Evolutionary conservation across 2,329 filamentous ascomycete genomes (phyloP).

Genomic region (Ilyonectria mors-panacis): DNA sequence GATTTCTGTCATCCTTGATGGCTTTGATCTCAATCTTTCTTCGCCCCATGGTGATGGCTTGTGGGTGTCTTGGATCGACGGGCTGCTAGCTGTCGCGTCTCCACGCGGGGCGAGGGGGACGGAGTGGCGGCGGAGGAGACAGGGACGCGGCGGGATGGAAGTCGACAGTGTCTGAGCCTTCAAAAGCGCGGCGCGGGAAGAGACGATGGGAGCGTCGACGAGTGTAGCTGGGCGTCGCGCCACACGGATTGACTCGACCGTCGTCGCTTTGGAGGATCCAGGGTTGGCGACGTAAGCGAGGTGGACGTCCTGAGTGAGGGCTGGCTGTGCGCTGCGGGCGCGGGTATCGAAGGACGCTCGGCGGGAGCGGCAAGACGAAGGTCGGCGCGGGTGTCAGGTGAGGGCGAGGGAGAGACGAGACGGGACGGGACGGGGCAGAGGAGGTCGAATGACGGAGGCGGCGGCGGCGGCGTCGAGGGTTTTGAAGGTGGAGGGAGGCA

Average conservation of each 20-base stretch:
- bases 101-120: conserved; percentile 35
- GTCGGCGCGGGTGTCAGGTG: background rate
- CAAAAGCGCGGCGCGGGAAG: conserved; percentile 15
- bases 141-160: conserved; percentile 33
- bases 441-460: conserved; percentile 12
- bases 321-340: conserved; percentile 14
- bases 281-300: conserved; percentile 31
- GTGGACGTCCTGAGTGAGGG: conserved; percentile 15
- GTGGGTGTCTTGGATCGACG: conserved; percentile 31
- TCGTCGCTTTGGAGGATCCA: conserved; percentile 29
- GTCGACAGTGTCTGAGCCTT: conserved; percentile 22
- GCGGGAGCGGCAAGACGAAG: conserved; percentile 12
- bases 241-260: conserved; percentile 26
- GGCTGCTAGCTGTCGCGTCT: conserved; percentile 38
- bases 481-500: conserved; percentile 31
- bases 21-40: conserved; percentile 99
- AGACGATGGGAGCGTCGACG: background rate
- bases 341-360: conserved; percentile 24
- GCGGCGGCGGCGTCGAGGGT: conserved; percentile 5
- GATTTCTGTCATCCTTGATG: conserved; percentile 98
- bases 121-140: conserved; percentile 28
- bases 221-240: conserved; percentile 27
- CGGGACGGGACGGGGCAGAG: conserved; percentile 4
- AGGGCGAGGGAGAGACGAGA: conserved; percentile 7
- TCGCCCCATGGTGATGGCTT: conserved; percentile 80